Evolutionary conservation across 495 filamentous ascomycete species (phyloP).

Genomic region (Thermochaetoides thermophila): DNA sequence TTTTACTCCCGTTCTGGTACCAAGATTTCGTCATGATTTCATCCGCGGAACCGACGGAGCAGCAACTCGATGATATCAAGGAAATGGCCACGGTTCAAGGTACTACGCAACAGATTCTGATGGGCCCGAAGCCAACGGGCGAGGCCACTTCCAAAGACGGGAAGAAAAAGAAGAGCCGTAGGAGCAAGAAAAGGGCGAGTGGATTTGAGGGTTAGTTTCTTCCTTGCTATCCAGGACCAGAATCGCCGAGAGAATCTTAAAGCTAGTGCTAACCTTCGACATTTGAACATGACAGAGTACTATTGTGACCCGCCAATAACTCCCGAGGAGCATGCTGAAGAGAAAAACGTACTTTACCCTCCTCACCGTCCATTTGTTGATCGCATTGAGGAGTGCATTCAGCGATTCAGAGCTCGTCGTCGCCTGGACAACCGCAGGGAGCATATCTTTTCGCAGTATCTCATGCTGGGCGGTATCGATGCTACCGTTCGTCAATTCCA

Average conservation of each 20-base stretch:
- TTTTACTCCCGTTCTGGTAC: no score
- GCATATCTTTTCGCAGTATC: conserved; percentile 61
- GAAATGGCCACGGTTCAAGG: no score
- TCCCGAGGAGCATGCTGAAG: conserved; percentile 44
- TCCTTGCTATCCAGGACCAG: no score
- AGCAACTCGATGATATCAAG: no score
- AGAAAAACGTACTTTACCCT: conserved; percentile 24
- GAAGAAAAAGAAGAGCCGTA: not conserved
- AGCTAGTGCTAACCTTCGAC: not conserved
- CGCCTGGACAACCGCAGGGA: conserved; percentile 49
- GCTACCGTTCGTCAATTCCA: conserved; percentile 50
- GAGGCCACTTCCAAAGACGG: not conserved
- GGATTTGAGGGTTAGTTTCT: not conserved
- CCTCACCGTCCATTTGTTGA: conserved; percentile 14
- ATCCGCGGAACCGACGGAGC: no score
- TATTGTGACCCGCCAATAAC: conserved; percentile 67
- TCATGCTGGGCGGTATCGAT: conserved; percentile 72
- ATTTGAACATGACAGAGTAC: conserved; percentile 35
- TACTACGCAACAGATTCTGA: not conserved
- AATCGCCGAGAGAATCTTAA: no score
- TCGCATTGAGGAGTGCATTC: conserved; percentile 75
- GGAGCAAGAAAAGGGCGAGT: not conserved
- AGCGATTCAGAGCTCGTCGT: conserved; percentile 61
- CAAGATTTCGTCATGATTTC: no score
- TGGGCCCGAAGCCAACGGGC: not conserved